Percentiles rank a stretch among this genome's conserved stretches.
These are phyloP conservation scores for Leptodontidium sp. DNA, from an alignment of 2,329 filamentous ascomycete species.

Conservation along the genomic window DNA sequence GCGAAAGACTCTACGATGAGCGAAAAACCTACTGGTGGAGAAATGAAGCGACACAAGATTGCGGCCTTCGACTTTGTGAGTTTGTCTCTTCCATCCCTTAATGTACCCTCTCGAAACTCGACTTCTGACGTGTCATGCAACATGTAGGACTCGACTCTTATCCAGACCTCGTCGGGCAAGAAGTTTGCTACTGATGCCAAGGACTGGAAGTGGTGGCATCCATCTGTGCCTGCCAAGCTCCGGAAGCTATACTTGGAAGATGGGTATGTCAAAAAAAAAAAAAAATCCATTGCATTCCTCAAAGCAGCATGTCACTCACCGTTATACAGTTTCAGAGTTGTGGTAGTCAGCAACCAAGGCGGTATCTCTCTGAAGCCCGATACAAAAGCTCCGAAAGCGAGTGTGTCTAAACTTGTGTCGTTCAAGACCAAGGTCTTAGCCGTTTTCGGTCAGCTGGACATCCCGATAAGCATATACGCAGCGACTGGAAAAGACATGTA, in stretches of 20 bases:
- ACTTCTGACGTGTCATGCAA: slow-evolving; percentile 16
- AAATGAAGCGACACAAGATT: slow-evolving; percentile 61
- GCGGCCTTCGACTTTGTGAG: slow-evolving; percentile 74
- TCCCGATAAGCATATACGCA: slow-evolving; percentile 84
- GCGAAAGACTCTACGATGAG: slow-evolving; percentile 51
- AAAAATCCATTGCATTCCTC: not conserved
- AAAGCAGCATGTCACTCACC: slow-evolving; percentile 17
- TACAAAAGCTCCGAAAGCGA: slow-evolving; percentile 71
- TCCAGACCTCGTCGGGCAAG: slow-evolving; percentile 81
- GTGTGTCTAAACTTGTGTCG: slow-evolving; percentile 73
- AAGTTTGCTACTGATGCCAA: slow-evolving; percentile 72
- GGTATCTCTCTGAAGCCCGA: slow-evolving; percentile 79
- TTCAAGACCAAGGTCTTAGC: slow-evolving; percentile 83
- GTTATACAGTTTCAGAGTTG: slow-evolving; percentile 69
- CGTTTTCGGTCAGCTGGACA: slow-evolving; percentile 74
- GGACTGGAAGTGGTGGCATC: slow-evolving; percentile 97
- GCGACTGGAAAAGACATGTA: slow-evolving; percentile 84
- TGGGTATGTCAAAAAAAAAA: slow-evolving; percentile 57
- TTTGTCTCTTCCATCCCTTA: slow-evolving; percentile 2
- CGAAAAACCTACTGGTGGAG: slow-evolving; percentile 31
- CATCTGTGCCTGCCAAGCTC: slow-evolving; percentile 71
- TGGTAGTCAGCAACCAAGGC: slow-evolving; percentile 89
- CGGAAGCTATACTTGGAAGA: slow-evolving; percentile 71
- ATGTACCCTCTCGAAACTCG: not conserved
- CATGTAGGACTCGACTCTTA: slow-evolving; percentile 83